Evolutionary conservation across 1,284 basidiomycete genomes (phyloP).

Genomic region (Cutaneotrichosporon cutaneum): DNA sequence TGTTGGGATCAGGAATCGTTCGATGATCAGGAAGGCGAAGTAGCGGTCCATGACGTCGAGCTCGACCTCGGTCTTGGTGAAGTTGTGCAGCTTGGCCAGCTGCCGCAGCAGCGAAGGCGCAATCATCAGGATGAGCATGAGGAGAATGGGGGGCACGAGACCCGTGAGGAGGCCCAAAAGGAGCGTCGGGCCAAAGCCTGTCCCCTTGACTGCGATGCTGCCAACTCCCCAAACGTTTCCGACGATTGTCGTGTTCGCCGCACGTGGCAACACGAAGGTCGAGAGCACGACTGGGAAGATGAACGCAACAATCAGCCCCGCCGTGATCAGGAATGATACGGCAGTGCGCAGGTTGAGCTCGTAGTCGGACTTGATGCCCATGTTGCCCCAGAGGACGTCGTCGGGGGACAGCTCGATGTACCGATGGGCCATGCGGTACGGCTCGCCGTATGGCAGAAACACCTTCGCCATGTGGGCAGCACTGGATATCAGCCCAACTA

Average conservation of each 20-base stretch:
- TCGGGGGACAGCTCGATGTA: conserved; percentile 67
- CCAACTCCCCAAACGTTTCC: not conserved
- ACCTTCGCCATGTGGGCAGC: not conserved
- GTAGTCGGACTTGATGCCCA: conserved; percentile 67
- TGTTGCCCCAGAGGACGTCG: conserved; percentile 67
- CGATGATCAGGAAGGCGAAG: conserved; percentile 70
- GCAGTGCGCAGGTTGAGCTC: conserved; percentile 65
- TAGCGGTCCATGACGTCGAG: conserved; percentile 72
- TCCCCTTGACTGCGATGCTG: conserved; percentile 55
- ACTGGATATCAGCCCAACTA: not conserved
- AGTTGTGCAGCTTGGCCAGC: conserved; percentile 69
- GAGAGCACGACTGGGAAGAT: conserved; percentile 18
- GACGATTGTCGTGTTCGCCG: not conserved
- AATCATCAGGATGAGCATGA: conserved; percentile 68
- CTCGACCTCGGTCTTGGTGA: conserved; percentile 68
- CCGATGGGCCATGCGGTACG: conserved; percentile 61
- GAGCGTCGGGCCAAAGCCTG: conserved; percentile 30
- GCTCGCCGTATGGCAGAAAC: not conserved
- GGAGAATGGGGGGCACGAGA: conserved; percentile 66
- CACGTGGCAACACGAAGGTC: not conserved
- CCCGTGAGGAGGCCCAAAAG: conserved; percentile 64
- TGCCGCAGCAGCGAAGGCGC: conserved; percentile 65
- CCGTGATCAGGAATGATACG: conserved; percentile 56
- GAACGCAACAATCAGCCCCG: conserved; percentile 67
- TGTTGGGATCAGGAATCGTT: conserved; percentile 68